phyloP scores from a whole-genome alignment of 2,329 filamentous ascomycete species.

The Cladophialophora bantiana region DNA sequence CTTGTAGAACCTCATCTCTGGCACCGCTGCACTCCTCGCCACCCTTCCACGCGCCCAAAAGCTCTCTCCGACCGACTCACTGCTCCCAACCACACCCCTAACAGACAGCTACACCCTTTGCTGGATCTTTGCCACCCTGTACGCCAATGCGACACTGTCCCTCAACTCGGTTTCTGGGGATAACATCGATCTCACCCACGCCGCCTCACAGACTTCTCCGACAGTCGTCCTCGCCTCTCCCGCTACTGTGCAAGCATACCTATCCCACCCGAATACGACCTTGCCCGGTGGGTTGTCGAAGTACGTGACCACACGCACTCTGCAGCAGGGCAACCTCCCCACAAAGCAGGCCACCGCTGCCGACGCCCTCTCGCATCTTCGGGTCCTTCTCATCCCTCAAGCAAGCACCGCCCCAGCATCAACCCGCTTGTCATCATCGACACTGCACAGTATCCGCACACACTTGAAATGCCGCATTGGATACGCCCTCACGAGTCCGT shows the following conservation, averaged over 20 bases:
- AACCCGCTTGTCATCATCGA: conserved; percentile 70
- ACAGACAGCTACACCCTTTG: conserved; percentile 79
- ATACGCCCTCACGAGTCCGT: conserved; percentile 81
- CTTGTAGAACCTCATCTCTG: conserved; percentile 80
- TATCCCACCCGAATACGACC: conserved; percentile 62
- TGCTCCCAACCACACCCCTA: conserved; percentile 83
- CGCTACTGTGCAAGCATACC: conserved; percentile 67
- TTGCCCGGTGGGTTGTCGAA: conserved; percentile 28
- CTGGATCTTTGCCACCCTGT: conserved; percentile 82
- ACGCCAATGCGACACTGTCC: conserved; percentile 81
- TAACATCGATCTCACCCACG: conserved; percentile 76
- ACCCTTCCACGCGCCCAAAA: conserved; percentile 78
- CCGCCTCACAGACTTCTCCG: conserved; percentile 71
- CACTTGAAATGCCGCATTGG: conserved; percentile 80
- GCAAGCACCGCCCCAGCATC: conserved; percentile 66
- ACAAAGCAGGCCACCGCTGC: conserved; percentile 63
- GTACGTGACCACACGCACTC: conserved; percentile 58
- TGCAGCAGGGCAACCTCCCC: conserved; percentile 60
- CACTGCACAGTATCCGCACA: conserved; percentile 80
- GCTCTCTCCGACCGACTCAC: conserved; percentile 75
- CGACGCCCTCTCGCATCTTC: conserved; percentile 68
- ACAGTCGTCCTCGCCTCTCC: conserved; percentile 69
- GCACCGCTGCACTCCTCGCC: conserved; percentile 76
- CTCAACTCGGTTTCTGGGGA: conserved; percentile 86
- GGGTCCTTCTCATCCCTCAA: conserved; percentile 81